Percentiles rank a stretch among this genome's conserved stretches.
Evolutionary conservation across 2,329 filamentous ascomycete genomes (phyloP).

Genomic region (Fusarium solani-melongenae): DNA sequence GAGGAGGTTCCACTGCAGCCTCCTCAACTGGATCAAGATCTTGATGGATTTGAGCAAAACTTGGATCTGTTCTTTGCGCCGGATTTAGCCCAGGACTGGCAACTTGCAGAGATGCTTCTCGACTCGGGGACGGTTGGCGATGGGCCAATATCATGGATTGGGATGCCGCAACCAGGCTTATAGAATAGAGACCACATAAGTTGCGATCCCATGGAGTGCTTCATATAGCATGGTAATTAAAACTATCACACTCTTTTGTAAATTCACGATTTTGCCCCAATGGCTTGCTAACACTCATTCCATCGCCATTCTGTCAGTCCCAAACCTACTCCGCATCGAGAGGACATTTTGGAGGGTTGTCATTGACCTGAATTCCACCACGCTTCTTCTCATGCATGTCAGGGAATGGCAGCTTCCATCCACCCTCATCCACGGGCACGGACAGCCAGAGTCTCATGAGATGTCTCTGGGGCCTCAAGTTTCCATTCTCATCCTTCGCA

Average conservation of each 20-base stretch:
- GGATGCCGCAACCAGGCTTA: not conserved
- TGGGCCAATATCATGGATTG: conserved; percentile 11
- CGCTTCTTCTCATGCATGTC: conserved; percentile 85
- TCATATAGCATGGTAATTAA: not conserved
- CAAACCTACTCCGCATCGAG: conserved; percentile 1
- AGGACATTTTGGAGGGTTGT: conserved; percentile 6
- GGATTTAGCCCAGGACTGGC: conserved; percentile 6
- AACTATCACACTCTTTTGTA: not conserved
- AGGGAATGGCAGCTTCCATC: conserved; percentile 84
- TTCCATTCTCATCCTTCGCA: conserved; percentile 41
- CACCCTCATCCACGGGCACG: conserved; percentile 81
- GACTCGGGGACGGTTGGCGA: conserved; percentile 8
- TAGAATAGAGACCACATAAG: not conserved
- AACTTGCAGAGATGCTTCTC: conserved; percentile 15
- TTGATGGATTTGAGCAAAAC: conserved; percentile 2
- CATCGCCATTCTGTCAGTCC: no score
- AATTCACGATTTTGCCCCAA: not conserved
- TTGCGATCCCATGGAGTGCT: not conserved
- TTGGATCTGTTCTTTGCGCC: conserved; percentile 14
- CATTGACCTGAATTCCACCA: conserved; percentile 62
- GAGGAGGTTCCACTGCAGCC: not conserved
- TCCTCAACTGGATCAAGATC: not conserved
- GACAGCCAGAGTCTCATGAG: conserved; percentile 87
- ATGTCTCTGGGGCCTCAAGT: conserved; percentile 70
- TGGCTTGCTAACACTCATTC: not conserved